Evolutionary conservation across 306 rosid species (phyloP).

Genomic region (Rosa chinensis): DNA sequence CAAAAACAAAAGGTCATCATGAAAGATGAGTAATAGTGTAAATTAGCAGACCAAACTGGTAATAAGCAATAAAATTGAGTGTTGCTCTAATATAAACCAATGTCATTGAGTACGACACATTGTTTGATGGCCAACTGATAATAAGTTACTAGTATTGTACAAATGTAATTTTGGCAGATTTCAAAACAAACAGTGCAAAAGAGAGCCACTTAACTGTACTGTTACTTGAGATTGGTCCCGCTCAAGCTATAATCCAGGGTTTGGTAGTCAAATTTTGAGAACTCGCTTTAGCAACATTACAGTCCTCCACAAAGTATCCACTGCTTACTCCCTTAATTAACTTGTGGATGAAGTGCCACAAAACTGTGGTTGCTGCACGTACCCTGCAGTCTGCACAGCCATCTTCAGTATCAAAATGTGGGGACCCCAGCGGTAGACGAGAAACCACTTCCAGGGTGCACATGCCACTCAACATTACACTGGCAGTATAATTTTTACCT

Average conservation of each 20-base stretch:
- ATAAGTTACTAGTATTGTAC: not conserved
- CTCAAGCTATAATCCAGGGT: conserved; percentile 25
- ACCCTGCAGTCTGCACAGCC: conserved; percentile 30
- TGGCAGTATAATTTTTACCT: no score
- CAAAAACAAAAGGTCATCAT: not conserved
- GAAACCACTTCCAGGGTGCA: no score
- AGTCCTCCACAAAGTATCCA: conserved; percentile 11
- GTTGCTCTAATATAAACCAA: not conserved
- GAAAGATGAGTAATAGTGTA: not conserved
- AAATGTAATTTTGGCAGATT: not conserved
- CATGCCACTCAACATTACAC: no score
- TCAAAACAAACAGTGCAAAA: not conserved
- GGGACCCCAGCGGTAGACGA: no score
- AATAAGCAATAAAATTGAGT: not conserved
- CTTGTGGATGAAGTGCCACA: conserved; percentile 52
- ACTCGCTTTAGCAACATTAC: conserved; percentile 35
- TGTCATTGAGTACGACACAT: not conserved
- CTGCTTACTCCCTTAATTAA: conserved; percentile 16
- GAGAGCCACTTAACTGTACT: not conserved
- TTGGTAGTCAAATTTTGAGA: conserved; percentile 23
- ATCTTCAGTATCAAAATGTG: not conserved
- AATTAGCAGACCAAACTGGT: not conserved
- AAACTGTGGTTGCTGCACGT: conserved; percentile 64
- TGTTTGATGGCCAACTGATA: not conserved
- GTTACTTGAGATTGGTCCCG: conserved; percentile 22